These are phyloP conservation scores for Phialemonium atrogriseum DNA, from an alignment of 2,329 filamentous ascomycete species.

Conservation along the genomic window DNA sequence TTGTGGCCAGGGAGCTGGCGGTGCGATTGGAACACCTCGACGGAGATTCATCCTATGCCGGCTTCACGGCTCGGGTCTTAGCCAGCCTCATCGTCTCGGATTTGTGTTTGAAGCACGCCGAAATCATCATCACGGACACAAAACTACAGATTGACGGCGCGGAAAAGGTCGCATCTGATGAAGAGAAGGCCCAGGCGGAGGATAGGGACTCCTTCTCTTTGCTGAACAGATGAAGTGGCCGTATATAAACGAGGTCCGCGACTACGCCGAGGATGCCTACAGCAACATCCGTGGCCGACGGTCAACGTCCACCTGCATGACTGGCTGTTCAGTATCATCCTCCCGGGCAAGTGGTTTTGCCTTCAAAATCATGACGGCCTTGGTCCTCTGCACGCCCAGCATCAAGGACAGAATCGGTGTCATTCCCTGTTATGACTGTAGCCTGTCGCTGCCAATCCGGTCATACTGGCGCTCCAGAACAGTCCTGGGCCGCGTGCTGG, in stretches of 20 bases:
- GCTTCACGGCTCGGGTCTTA: too few relatives aligned
- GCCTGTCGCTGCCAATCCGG: conserved; percentile 3
- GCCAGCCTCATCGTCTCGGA: too few relatives aligned
- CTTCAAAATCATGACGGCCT: conserved; percentile 7
- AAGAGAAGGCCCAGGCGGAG: too few relatives aligned
- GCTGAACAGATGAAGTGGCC: conserved; percentile 7
- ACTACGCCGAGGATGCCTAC: conserved; percentile 7
- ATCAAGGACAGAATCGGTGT: conserved; percentile 2
- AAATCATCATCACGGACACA: too few relatives aligned
- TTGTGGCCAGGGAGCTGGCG: too few relatives aligned
- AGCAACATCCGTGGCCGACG: conserved; percentile 3
- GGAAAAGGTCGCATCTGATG: too few relatives aligned
- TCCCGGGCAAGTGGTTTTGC: conserved; percentile 6
- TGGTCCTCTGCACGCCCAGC: conserved; percentile 5
- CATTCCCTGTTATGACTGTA: conserved; percentile 4
- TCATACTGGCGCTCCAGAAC: conserved; percentile 6
- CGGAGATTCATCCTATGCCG: too few relatives aligned
- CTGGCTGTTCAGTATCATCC: conserved; percentile 5
- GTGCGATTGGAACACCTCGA: too few relatives aligned
- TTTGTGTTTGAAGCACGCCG: too few relatives aligned
- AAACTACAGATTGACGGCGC: too few relatives aligned
- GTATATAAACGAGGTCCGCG: conserved; percentile 4
- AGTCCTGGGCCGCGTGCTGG: conserved; percentile 6
- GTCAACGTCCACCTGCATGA: conserved; percentile 4
- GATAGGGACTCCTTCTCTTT: conserved; percentile 6